Conservation (phyloP, 1,284 basidiomycete species). For the Psilocybe mexicana region DNA sequence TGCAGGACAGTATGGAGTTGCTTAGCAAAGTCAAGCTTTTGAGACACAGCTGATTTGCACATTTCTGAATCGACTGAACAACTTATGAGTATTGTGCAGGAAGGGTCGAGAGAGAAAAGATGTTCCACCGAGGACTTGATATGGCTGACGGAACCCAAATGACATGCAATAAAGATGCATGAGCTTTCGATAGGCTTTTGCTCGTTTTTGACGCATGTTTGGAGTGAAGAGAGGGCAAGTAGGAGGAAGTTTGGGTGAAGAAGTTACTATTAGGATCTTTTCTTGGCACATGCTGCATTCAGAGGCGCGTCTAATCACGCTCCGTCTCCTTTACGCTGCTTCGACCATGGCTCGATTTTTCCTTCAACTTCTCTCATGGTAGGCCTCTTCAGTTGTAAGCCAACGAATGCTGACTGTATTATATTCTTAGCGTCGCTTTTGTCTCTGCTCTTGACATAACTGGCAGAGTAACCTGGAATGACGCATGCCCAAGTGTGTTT, state of each 20-base stretch:
- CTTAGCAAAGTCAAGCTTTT: conserved; percentile 75
- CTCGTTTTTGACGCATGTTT: conserved; percentile 88
- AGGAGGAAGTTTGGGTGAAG: conserved; percentile 1
- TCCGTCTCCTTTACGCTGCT: neutral
- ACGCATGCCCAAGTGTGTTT: conserved; percentile 56
- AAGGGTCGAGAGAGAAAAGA: neutral
- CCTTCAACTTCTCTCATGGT: conserved; percentile 23
- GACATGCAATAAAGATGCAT: conserved; percentile 85
- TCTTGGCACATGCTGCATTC: conserved; percentile 17
- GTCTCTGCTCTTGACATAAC: conserved; percentile 51
- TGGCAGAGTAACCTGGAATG: conserved; percentile 67
- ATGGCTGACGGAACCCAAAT: conserved; percentile 90
- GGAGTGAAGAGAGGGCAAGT: neutral
- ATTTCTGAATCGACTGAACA: conserved; percentile 82
- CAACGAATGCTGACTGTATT: neutral
- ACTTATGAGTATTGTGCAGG: conserved; percentile 4
- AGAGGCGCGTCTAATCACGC: neutral
- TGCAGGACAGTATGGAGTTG: conserved; percentile 77
- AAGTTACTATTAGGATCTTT: conserved; percentile 23
- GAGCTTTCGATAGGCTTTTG: conserved; percentile 89
- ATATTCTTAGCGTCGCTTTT: conserved; percentile 18
- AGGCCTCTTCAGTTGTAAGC: neutral
- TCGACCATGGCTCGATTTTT: conserved; percentile 18
- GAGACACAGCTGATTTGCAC: conserved; percentile 67
- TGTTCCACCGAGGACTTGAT: conserved; percentile 78